Evolutionary conservation across 148 eudicot species (phyloP), one percentile per base, ranked within the genome.

Genomic region (Persicaria maculosa): DNA sequence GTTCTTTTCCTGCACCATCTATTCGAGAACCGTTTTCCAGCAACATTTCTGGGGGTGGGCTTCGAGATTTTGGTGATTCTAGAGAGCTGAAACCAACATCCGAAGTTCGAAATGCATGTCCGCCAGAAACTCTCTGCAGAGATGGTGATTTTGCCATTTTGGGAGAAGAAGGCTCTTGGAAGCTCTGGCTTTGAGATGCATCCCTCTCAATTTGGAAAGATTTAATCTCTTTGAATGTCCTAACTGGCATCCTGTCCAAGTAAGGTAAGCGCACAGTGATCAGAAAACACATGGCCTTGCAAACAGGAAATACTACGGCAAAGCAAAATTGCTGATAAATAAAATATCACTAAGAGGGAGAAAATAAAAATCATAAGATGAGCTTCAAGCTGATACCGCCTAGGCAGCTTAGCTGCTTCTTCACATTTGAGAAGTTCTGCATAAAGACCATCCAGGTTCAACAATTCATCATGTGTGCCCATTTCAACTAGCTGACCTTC

Each of bases 401-500:
- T 86, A 10, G 98, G 98, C 76, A 95, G 90, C 85, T 92, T 95
- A 72, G 98, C 93, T 72, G 98, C 97, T 83, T 95, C 98, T 83
- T 95, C 98, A 77, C 93, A 90, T 84, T 80, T 95, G 57, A 95
- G 91, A 77, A 95, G 98, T 75, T 95, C 98, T 9, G 98, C 96
- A 85, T 95, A 95, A 2, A 92, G 87, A 80, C 97, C 96, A 84
- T 87, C 93, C 82, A 89, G 87, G 86, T 88, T 80, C 75, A 88
- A 75, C 61, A 95, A 78, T 75, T 95, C 98, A 74, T 95, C 98
- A 82, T 95, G 98, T 22, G 96, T 95, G 48, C 98, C 98, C 91
- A 95, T 92, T 84, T 95, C 98, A 77, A 95, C 97, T 64, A 95
- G 90, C 76, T 92, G 98, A n/a, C 98, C 98, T 82, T 95, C 98